Base-by-base conservation (phyloP, 179 eudicot species). In the Silene vulgaris region DNA sequence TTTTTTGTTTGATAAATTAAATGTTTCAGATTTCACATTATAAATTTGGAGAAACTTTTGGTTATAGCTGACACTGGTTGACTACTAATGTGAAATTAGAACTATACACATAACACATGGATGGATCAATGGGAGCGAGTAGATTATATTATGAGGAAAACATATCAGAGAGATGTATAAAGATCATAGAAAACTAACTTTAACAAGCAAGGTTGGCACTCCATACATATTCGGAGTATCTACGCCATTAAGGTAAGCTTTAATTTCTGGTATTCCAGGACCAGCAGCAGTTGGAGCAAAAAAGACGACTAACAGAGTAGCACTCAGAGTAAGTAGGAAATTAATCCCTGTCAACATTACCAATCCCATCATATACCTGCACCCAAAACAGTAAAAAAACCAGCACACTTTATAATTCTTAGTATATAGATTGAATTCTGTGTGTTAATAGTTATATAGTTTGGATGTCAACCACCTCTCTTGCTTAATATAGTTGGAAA, bases 181-280 rank as follows among this genome's bases (percentile, higher is more conserved):
- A 14, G 11, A 28, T 50, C 23, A 54, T 30, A 26, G 57, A 48
- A 73, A 23, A n/a, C 77, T 73, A 69, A 93, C 97, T 97, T 93
- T 93, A 76, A 89, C 88, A 74, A 90, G 21, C 86, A 93, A 84
- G 63, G 96, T 91, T 76, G 84, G 82, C 4, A 87, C 32, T 62
- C 96, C 87, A 80, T 88, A 91, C 77, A 91, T 84, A 57, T 82
- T 89, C 5, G 98, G 97, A 0, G 91, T 91, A 77, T 93, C 98
- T 48, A 93, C 95, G 14, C 98, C 98, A 77, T 93, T 93, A 78
- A 91, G 80, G 84, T 90, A 93, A 59, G 96, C 98, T 86, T 93
- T 93, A 35, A 93, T 90, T 86, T 93, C 98, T 1, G 98, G 97
- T 74, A 93, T 88, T 48, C 98, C 98, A 8, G 98, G 90, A 69